Evolutionary conservation across 2,329 filamentous ascomycete genomes (phyloP), one percentile per base, ranked within the genome.

Genomic region (Stemphylium vesicarium): DNA sequence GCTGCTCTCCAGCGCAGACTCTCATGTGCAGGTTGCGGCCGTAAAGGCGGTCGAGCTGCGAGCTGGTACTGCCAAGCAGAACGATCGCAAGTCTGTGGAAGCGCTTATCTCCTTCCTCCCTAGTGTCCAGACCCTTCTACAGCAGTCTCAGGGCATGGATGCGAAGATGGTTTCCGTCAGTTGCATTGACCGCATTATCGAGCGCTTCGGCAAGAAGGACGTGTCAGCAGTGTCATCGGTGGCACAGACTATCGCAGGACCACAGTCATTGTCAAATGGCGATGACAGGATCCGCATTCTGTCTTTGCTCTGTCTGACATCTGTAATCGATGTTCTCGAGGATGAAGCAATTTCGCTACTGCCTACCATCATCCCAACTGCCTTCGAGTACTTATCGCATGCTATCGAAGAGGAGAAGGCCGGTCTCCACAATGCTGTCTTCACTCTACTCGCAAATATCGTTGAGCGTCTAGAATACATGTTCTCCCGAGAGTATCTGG

Each of bases 121-220:
- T 10, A 88, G 88, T 63, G 82, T 96, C 57, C 91, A 90, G 15
- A 82, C 84, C 16, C 90, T 96, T 40, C 85, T 99, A 55, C 82
- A 88, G 50, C 84, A 89, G 44, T 89, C 90, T 6, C 80, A 84
- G 29, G 88, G 95, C 62, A 84, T 89, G 48, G 82, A 86, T 24
- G 88, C 95, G 73, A 92, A 94, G 77, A 88, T 92, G 66, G 92
- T 91, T 10, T 91, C 93, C 1, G 88, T 99, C 58, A 87, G 88
- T 32, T 98, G 94, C 66, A 88, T 98, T 39, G 93, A 97, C 77
- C 91, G 91, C 75, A 96, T 99, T 59, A 86, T 91, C 2, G 93
- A 97, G 77, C 94, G 94, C 74, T 98, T 96, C 73, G 96, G 95
- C 63, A 96, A 95, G 80, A 96, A 93, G 74, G 91, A 96, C 68